phyloP scores from a whole-genome alignment of 225 moss, liverwort and hornwort species.

The Ulota crispa region DNA sequence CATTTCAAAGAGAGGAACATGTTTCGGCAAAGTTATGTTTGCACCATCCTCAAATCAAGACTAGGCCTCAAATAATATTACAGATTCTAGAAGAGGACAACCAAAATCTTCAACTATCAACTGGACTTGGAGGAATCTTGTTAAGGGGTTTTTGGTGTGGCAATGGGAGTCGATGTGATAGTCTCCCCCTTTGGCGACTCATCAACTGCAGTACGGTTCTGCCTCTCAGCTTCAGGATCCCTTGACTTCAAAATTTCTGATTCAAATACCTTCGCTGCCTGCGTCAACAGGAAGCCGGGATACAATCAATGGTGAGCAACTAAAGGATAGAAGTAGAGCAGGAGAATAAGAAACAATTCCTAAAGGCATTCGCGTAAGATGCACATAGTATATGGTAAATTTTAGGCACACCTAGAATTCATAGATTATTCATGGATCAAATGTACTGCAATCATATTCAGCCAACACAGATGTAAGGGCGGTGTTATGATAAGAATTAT shows the following conservation, averaged over 20 bases:
- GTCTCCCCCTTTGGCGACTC: conserved; percentile 27
- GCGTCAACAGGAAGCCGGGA: background rate
- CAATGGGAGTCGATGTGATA: conserved; percentile 50
- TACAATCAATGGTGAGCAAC: background rate
- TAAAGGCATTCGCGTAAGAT: background rate
- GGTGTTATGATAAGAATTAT: background rate
- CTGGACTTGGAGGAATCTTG: conserved; percentile 40
- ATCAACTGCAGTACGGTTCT: conserved; percentile 16
- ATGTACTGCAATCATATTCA: background rate
- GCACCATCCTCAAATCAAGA: conserved; percentile 16
- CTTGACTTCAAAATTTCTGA: conserved; percentile 58
- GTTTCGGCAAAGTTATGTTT: conserved; percentile 8
- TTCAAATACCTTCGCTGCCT: conserved; percentile 93
- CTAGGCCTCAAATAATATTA: conserved; percentile 26
- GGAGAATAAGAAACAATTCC: background rate
- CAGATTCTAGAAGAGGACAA: conserved; percentile 22
- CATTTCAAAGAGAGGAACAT: conserved; percentile 18
- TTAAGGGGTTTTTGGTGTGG: conserved; percentile 41
- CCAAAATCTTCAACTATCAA: conserved; percentile 26
- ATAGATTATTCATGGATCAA: background rate
- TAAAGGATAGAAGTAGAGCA: background rate
- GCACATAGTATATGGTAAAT: background rate
- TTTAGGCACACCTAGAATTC: no score
- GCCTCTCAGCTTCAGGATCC: conserved; percentile 28
- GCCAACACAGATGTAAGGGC: background rate